These are phyloP conservation scores for Zygosaccharomyces gambellarensis DNA, from an alignment of 805 yeast species.

Conservation along the genomic window DNA sequence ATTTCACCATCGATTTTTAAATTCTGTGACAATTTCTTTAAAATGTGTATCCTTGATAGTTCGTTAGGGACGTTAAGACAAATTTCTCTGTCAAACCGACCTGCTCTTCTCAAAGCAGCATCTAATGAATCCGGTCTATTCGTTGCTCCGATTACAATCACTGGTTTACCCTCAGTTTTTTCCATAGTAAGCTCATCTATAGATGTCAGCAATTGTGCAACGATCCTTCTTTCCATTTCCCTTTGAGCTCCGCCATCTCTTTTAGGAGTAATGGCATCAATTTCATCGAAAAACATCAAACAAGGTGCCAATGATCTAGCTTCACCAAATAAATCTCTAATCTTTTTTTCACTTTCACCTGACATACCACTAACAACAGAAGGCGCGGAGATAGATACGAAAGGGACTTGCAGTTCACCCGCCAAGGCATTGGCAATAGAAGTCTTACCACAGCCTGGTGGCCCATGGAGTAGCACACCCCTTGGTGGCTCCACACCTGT, in stretches of 20 bases:
- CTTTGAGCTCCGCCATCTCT: slow-evolving; percentile 92
- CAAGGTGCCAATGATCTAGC: slow-evolving; percentile 90
- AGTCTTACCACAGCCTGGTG: slow-evolving; percentile 99
- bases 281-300: slow-evolving; percentile 88
- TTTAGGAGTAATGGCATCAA: slow-evolving; percentile 97
- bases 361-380: slow-evolving; percentile 98
- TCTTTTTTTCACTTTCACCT: slow-evolving; percentile 95
- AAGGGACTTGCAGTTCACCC: slow-evolving; percentile 90
- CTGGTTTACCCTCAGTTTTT: slow-evolving; percentile 89
- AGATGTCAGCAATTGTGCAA: slow-evolving; percentile 88
- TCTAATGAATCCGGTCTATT: slow-evolving; percentile 95
- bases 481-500: slow-evolving; percentile 95
- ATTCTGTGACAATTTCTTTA: slow-evolving; percentile 63
- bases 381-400: slow-evolving; percentile 87
- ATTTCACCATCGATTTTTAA: slow-evolving; percentile 66
- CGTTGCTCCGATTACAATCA: slow-evolving; percentile 92
- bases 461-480: slow-evolving; percentile 92
- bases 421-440: slow-evolving; percentile 95
- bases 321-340: slow-evolving; percentile 89
- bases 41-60: slow-evolving; percentile 66
- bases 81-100: slow-evolving; percentile 92
- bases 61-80: slow-evolving; percentile 94
- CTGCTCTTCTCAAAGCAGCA: slow-evolving; percentile 92
- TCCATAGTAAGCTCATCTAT: slow-evolving; percentile 89
- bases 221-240: slow-evolving; percentile 96